These are phyloP conservation scores for Salvia splendens DNA, from an alignment of 257 asterid species.

Conservation along the genomic window DNA sequence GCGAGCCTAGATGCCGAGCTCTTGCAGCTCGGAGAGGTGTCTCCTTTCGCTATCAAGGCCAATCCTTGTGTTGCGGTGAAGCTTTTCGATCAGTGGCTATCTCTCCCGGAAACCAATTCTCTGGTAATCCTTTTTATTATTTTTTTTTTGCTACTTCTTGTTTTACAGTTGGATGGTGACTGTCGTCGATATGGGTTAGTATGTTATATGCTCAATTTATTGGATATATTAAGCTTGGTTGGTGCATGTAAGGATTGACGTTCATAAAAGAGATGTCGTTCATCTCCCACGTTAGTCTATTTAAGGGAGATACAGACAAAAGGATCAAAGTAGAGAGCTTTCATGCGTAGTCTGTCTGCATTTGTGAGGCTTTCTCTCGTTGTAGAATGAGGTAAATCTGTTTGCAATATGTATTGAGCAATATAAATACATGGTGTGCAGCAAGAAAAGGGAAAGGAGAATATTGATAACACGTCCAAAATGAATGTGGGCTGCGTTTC, in stretches of 20 bases:
- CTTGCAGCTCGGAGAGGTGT: conserved; percentile 88
- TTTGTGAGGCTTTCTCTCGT: conserved; percentile 6
- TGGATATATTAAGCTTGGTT: conserved; percentile 26
- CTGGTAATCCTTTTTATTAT: conserved; percentile 49
- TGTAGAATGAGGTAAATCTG: conserved; percentile 11
- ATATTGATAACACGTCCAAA: conserved; percentile 10
- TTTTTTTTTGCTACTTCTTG: conserved; percentile 3
- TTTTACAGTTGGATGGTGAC: conserved; percentile 6
- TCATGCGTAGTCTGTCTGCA: conserved; percentile 18
- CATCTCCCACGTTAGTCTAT: conserved; percentile 20
- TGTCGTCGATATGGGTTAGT: conserved; percentile 17
- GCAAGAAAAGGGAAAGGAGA: conserved; percentile 18
- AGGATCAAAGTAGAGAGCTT: conserved; percentile 19
- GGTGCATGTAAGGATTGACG: conserved; percentile 3
- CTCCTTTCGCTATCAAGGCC: conserved; percentile 77
- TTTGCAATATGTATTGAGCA: conserved; percentile 18
- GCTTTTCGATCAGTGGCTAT: conserved; percentile 96
- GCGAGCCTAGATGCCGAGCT: conserved; percentile 80
- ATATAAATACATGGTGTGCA: conserved; percentile 5
- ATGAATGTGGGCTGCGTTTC: conserved; percentile 10
- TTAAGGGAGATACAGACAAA: conserved; percentile 1
- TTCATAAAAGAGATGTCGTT: conserved; percentile 12
- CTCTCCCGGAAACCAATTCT: conserved; percentile 73
- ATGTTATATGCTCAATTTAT: conserved; percentile 18
- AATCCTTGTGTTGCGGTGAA: conserved; percentile 77